A percentile compares a stretch with the other conserved stretches of the same genome.
These are phyloP conservation scores for Hypoxylon sp. DNA, from an alignment of 2,329 filamentous ascomycete genomes.

Conservation along the genomic window DNA sequence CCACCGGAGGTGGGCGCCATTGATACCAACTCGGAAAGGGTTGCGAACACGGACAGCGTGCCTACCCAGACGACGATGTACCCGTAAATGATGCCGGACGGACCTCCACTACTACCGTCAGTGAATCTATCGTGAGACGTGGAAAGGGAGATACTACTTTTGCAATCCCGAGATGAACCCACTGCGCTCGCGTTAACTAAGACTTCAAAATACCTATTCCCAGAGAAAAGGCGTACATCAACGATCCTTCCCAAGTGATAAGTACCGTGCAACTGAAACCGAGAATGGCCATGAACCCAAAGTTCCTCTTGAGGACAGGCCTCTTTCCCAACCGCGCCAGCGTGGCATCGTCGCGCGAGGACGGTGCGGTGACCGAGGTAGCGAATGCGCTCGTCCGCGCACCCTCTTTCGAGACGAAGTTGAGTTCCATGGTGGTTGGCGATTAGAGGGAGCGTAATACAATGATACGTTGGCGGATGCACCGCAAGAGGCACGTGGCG, in stretches of 20 bases:
- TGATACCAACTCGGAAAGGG: conserved; percentile 38
- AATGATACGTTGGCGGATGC: background rate
- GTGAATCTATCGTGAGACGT: background rate
- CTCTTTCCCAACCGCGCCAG: conserved; percentile 38
- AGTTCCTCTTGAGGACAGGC: conserved; percentile 42
- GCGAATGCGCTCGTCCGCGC: conserved; percentile 9
- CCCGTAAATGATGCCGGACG: conserved; percentile 37
- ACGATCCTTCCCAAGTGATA: conserved; percentile 40
- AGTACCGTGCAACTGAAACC: conserved; percentile 42
- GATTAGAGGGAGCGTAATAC: background rate
- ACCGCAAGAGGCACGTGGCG: background rate
- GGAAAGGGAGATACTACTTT: conserved; percentile 3
- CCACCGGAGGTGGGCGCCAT: conserved; percentile 42
- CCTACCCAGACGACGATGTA: conserved; percentile 42
- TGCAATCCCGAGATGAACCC: conserved; percentile 14
- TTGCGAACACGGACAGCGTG: conserved; percentile 34
- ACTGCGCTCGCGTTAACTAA: background rate
- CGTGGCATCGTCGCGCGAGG: conserved; percentile 28
- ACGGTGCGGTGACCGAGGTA: conserved; percentile 2
- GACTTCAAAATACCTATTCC: background rate
- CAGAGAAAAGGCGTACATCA: conserved; percentile 30
- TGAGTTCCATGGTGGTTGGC: conserved; percentile 23
- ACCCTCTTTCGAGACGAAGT: conserved; percentile 12
- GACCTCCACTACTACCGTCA: conserved; percentile 34
- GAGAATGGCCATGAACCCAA: conserved; percentile 42